phyloP scores from a whole-genome alignment of 257 asterid species.

The Handroanthus guayacan region DNA sequence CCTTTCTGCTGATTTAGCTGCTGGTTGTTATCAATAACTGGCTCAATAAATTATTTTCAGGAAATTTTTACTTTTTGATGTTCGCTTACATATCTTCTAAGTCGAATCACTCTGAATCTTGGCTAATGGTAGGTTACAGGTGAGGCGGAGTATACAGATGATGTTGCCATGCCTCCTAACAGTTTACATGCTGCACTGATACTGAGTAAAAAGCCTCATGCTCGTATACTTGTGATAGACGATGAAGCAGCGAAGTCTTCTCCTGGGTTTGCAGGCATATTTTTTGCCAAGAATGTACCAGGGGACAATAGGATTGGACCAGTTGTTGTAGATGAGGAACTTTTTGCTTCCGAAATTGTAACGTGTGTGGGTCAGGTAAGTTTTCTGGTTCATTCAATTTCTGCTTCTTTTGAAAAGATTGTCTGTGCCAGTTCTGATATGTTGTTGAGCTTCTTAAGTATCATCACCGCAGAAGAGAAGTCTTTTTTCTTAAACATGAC shows the following conservation, averaged over 20 bases:
- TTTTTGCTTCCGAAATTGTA: slow-evolving; percentile 77
- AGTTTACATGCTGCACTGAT: slow-evolving; percentile 80
- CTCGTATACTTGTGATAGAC: slow-evolving; percentile 74
- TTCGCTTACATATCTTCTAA: neutral
- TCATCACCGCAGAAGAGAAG: too few species aligned
- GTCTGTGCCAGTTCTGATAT: neutral
- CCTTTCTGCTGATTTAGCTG: neutral
- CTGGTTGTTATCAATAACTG: neutral
- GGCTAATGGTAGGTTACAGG: slow-evolving; percentile 78
- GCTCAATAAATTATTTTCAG: slow-evolving; percentile 3
- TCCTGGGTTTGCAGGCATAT: slow-evolving; percentile 83
- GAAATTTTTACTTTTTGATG: neutral
- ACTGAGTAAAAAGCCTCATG: slow-evolving; percentile 92
- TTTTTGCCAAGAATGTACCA: slow-evolving; percentile 78
- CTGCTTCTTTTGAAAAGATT: neutral
- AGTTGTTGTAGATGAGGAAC: slow-evolving; percentile 75
- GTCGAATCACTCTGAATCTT: slow-evolving; percentile 20
- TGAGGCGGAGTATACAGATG: slow-evolving; percentile 98
- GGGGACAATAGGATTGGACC: slow-evolving; percentile 75
- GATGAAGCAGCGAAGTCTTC: slow-evolving; percentile 77
- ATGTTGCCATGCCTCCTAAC: slow-evolving; percentile 87
- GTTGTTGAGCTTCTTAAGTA: neutral
- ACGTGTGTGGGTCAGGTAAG: slow-evolving; percentile 97
- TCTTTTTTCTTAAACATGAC: too few species aligned
- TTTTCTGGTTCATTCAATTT: slow-evolving; percentile 16